Evolutionary conservation across 495 filamentous ascomycete species (phyloP).

Genomic region (Penicillium maclennaniae): DNA sequence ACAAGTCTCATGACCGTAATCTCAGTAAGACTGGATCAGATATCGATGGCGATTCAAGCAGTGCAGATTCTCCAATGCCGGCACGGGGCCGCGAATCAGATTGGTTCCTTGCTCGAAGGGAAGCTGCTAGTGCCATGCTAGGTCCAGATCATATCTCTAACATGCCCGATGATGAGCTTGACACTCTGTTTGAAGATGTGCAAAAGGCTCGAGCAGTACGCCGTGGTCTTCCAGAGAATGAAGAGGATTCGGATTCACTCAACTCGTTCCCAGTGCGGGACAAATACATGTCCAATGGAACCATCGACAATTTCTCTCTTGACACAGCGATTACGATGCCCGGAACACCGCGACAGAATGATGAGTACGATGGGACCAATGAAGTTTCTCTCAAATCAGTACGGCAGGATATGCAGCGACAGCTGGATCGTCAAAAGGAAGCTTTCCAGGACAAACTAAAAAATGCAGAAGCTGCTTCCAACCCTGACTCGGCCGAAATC

Average conservation of each 20-base stretch:
- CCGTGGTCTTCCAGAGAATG: conserved; percentile 65
- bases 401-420: conserved; percentile 81
- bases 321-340: conserved; percentile 94
- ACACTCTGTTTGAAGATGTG: conserved; percentile 92
- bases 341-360: conserved; percentile 74
- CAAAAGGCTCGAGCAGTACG: conserved; percentile 81
- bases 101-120: conserved; percentile 91
- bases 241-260: conserved; percentile 86
- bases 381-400: conserved; percentile 65
- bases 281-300: conserved; percentile 95
- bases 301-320: conserved; percentile 92
- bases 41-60: conserved; percentile 63
- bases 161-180: conserved; percentile 89
- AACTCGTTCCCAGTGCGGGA: conserved; percentile 85
- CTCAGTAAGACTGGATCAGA: conserved; percentile 71
- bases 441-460: conserved; percentile 80
- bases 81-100: conserved; percentile 77
- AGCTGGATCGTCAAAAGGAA: conserved; percentile 79
- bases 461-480: conserved; percentile 65
- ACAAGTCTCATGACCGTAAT: conserved; percentile 71
- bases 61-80: conserved; percentile 77
- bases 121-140: conserved; percentile 85
- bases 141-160: conserved; percentile 87
- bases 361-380: conserved; percentile 57
- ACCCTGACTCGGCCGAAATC: conserved; percentile 78